phyloP scores from a whole-genome alignment of 83 land plant genomes.

The Larix sibirica region DNA sequence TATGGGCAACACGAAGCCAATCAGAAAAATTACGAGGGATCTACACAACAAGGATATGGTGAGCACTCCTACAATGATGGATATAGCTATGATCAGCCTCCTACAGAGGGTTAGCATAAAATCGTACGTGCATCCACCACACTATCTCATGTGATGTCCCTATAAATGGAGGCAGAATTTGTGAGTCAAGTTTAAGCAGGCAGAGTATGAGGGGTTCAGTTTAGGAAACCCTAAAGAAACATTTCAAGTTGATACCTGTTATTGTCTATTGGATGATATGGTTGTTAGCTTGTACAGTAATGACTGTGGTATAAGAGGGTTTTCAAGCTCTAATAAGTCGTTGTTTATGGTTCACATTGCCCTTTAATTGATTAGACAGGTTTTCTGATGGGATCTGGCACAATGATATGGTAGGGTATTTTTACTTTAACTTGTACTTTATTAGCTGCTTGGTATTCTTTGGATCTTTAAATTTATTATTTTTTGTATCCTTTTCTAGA shows the following conservation, averaged over 20 bases:
- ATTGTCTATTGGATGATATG: neutral
- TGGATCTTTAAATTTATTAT: neutral
- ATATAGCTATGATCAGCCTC: neutral
- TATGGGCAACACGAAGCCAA: constrained; percentile 33
- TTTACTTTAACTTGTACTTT: neutral
- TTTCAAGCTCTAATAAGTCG: neutral
- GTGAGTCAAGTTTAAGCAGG: neutral
- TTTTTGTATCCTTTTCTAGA: neutral
- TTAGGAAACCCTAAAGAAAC: neutral
- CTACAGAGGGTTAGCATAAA: neutral
- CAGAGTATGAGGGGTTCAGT: neutral
- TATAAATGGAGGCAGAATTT: neutral
- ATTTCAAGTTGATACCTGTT: neutral
- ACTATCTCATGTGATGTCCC: neutral
- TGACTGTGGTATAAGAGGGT: neutral
- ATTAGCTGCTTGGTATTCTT: neutral
- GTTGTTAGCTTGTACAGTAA: neutral
- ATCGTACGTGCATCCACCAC: neutral
- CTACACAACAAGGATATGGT: neutral
- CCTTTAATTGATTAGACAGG: neutral
- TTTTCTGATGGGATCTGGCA: neutral
- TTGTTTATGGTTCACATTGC: neutral
- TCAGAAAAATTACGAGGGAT: constrained; percentile 17
- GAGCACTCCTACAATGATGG: neutral
- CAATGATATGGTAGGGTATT: neutral